phyloP scores from a whole-genome alignment of 371 early-diverging fungal species.

The Actinomucor elegans region DNA sequence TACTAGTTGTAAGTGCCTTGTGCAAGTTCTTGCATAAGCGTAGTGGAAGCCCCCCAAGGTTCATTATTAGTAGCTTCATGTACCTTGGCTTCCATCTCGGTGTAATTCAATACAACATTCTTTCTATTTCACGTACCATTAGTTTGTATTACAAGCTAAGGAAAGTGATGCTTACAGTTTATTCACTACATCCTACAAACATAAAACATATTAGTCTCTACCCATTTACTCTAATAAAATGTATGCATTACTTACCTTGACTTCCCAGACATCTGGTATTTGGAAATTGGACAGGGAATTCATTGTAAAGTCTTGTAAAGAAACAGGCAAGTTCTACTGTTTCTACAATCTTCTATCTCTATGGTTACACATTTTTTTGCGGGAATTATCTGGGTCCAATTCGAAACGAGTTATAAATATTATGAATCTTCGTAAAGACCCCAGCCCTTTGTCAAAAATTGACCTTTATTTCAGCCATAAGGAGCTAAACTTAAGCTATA shows the following conservation, averaged over 20 bases:
- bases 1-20: constrained; percentile 83
- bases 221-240: no score
- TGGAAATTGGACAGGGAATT: constrained; percentile 44
- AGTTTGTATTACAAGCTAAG: no score
- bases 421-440: no score
- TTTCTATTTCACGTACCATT: constrained; percentile 50
- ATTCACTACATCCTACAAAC: constrained; percentile 59
- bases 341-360: no score
- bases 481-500: no score
- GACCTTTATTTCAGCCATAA: no score
- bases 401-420: no score
- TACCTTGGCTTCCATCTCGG: constrained; percentile 88
- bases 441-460: no score
- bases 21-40: constrained; percentile 88
- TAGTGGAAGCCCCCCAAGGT: constrained; percentile 91
- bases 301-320: constrained; percentile 11
- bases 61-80: constrained; percentile 85
- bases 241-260: constrained; percentile 46
- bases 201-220: not conserved
- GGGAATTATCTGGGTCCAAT: no score
- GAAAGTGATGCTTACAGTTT: constrained; percentile 57
- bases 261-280: constrained; percentile 58
- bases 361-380: no score
- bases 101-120: constrained; percentile 79
- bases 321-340: not conserved